Base-by-base conservation (phyloP, 192 early-diverging fungal genomes). In the Podila verticillata region DNA sequence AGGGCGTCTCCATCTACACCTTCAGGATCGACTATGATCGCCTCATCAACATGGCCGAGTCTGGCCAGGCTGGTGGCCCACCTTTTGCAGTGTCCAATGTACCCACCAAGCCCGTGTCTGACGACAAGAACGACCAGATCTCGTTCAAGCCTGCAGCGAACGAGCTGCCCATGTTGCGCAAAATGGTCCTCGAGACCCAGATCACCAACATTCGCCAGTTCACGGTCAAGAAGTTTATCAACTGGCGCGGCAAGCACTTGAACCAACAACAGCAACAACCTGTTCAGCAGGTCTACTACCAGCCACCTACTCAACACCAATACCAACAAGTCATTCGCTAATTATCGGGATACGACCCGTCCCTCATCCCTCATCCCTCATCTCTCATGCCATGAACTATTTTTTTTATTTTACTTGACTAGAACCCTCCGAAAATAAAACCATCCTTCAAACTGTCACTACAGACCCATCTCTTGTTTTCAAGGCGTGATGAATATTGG, bases 211-310 rank as follows among this genome's bases (percentile, higher is more conserved):
- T 91, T 19, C 61, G 90, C 30, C 81, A 84, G 63, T 75, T 83
- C 47, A 85, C 88, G 4, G 86, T 85, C 47, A 87, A 89, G 60
- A 86, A 85, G 79, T 91, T 91, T 84, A 75, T 88, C 51, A 82
- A 75, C 34, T 89, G 87, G 87, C 82, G 88, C 20, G 62, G 65
- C 8, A 75, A 75, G 56, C 84, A 85, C 8, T 26, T 63, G 12
- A 32, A 48, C 19, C 57, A 63, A 4, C 83, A 81, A 10, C 68
- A 66, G 13, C 72, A 70, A 20, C 66, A 15, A 22, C 24, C 36
- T 19, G 30, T 24, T 22, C 44, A 29, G 49, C 61, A 61, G 30
- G 24, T n/a, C n/a, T 47, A 70, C 7, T 48, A 70, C n/a, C 26
- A 60, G 58, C 28, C 48, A 26, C 49, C 48, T 13, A 3, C 13